A percentile compares a stretch with the other conserved stretches of the same genome.
Conservation (phyloP, 2,329 filamentous ascomycete species). For the Ophiocordyceps sinensis region DNA sequence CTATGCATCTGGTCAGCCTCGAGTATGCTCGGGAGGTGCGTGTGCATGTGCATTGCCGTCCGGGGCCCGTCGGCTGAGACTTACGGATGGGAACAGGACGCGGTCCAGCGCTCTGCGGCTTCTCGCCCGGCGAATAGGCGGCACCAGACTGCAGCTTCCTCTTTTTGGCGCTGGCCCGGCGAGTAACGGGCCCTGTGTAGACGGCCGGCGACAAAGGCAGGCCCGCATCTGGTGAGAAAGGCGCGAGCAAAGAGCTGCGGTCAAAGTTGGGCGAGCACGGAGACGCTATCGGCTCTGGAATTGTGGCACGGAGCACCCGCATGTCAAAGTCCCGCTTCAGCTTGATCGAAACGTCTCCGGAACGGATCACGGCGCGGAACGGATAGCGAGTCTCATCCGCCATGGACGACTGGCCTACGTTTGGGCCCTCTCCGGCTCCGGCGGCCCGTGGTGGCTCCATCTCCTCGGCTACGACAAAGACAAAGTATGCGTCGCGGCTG, state of each 20-base stretch:
- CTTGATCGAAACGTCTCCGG: constrained; percentile 26
- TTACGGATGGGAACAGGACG: constrained; percentile 5
- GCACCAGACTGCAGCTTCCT: background rate
- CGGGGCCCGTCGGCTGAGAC: background rate
- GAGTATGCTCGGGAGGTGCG: background rate
- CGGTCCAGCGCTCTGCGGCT: background rate
- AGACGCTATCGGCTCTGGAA: constrained; percentile 20
- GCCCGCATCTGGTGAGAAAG: background rate
- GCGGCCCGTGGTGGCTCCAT: constrained; percentile 7
- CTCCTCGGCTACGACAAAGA: constrained; percentile 13
- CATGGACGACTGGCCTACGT: too few species aligned
- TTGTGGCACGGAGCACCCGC: constrained; percentile 28
- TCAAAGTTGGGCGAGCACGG: constrained; percentile 7
- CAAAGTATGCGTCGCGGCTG: constrained; percentile 9
- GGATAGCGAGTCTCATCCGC: constrained; percentile 7
- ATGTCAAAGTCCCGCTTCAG: constrained; percentile 37
- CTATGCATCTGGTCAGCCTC: constrained; percentile 4
- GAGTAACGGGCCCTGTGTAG: background rate
- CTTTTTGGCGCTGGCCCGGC: background rate
- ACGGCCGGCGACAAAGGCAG: background rate
- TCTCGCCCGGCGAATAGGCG: background rate
- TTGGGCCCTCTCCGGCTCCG: background rate
- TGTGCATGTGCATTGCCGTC: background rate
- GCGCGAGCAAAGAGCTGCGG: constrained; percentile 5
- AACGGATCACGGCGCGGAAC: constrained; percentile 15